phyloP scores from a whole-genome alignment of 306 rosid species.

The Alnus rubra region DNA sequence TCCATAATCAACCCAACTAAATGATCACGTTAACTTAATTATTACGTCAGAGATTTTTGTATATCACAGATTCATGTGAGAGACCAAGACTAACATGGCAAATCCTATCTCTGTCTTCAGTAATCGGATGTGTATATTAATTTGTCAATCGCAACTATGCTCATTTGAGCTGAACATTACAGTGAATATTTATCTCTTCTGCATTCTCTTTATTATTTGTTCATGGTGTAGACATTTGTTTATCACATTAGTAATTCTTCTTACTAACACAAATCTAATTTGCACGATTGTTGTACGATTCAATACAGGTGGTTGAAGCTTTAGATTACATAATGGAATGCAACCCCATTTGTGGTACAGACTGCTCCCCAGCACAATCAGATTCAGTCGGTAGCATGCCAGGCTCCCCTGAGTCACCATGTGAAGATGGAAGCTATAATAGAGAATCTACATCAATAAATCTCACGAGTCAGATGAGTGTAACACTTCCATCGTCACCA shows the following conservation, averaged over 20 bases:
- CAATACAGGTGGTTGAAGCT: conserved; percentile 56
- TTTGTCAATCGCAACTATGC: too few species aligned
- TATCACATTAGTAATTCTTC: background rate
- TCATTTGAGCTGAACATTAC: too few species aligned
- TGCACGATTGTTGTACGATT: background rate
- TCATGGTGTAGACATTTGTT: background rate
- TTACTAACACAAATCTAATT: background rate
- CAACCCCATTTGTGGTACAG: conserved; percentile 32
- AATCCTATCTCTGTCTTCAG: background rate
- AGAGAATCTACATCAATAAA: conserved; percentile 14
- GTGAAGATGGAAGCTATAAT: conserved; percentile 10
- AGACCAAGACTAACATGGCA: background rate
- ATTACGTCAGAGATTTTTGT: background rate
- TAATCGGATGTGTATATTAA: too few species aligned
- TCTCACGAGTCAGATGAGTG: conserved; percentile 12
- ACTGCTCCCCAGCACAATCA: conserved; percentile 50
- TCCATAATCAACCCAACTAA: too few species aligned
- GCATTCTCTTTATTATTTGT: background rate
- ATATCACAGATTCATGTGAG: background rate
- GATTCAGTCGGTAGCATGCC: conserved; percentile 35
- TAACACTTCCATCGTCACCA: conserved; percentile 45
- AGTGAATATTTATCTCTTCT: background rate
- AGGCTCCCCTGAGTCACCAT: conserved; percentile 20
- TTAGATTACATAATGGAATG: conserved; percentile 44
- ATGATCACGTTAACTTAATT: too few species aligned